Conservation (phyloP, 202 grass and related monocot species). For the Panicum hallii region DNA sequence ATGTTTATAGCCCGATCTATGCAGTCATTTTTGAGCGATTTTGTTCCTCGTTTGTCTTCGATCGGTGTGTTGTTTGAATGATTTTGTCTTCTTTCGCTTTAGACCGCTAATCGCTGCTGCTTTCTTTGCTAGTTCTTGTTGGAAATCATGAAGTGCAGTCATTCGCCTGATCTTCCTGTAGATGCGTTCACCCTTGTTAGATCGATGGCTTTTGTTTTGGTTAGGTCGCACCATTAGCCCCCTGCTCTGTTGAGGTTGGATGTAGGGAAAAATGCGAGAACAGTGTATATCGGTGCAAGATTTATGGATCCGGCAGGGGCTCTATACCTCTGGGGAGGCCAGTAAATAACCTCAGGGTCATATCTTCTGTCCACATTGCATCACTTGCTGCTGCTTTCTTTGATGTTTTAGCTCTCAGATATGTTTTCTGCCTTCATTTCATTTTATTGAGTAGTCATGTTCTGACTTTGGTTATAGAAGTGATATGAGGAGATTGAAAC, state of each 20-base stretch:
- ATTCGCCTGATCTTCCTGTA: neutral
- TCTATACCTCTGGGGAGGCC: slow-evolving; percentile 45
- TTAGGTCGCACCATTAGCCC: slow-evolving; percentile 57
- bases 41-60: neutral
- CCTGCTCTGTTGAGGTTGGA: slow-evolving; percentile 44
- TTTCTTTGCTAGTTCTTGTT: no score
- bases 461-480: neutral
- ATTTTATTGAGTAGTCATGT: neutral
- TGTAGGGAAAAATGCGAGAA: slow-evolving; percentile 51
- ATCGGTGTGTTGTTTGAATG: neutral
- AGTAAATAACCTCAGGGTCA: slow-evolving; percentile 38
- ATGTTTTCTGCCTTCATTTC: neutral
- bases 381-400: neutral
- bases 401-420: neutral
- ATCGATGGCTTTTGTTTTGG: neutral
- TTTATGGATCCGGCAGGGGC: slow-evolving; percentile 38
- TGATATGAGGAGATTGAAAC: slow-evolving; percentile 47
- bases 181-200: neutral
- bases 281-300: slow-evolving; percentile 55
- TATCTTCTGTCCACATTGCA: slow-evolving; percentile 41
- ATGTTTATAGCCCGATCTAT: neutral
- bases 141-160: neutral
- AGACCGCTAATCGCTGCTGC: no score
- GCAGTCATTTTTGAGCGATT: neutral
- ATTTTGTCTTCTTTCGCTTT: neutral